Evolutionary conservation across 2,329 filamentous ascomycete species (phyloP).

Genomic region (Cladophialophora immunda): DNA sequence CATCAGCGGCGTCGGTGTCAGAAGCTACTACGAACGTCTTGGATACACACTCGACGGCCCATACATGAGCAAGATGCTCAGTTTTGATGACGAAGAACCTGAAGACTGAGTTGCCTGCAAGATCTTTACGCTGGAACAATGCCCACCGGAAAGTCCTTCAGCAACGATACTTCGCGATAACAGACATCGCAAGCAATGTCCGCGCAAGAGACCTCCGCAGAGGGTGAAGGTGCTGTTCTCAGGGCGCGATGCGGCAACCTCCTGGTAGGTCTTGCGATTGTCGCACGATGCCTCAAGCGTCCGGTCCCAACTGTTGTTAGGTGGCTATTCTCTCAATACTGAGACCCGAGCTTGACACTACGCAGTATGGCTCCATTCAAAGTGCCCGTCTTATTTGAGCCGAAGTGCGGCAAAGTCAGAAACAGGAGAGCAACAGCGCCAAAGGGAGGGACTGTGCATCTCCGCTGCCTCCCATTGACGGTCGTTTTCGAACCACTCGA

Average conservation of each 20-base stretch:
- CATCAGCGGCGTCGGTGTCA: slow-evolving; percentile 95
- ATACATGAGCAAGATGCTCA: slow-evolving; percentile 69
- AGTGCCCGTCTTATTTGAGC: background rate
- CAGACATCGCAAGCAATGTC: background rate
- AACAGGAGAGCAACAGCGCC: too few relatives aligned
- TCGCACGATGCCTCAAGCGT: background rate
- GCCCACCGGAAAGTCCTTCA: too few relatives aligned
- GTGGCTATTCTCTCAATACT: background rate
- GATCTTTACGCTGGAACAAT: background rate
- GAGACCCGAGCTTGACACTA: background rate
- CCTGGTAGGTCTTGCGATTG: background rate
- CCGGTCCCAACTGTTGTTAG: background rate
- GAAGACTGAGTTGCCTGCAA: slow-evolving; percentile 36
- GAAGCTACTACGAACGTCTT: slow-evolving; percentile 92
- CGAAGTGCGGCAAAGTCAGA: background rate
- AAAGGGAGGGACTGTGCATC: background rate
- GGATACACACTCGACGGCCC: slow-evolving; percentile 94
- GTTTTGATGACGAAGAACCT: slow-evolving; percentile 50
- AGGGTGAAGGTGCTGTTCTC: background rate
- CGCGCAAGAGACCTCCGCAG: background rate
- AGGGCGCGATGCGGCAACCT: background rate
- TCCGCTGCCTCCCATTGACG: background rate
- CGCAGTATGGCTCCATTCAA: background rate
- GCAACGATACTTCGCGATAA: too few relatives aligned
- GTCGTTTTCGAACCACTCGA: background rate